Percentiles rank a stretch among this genome's conserved stretches.
Evolutionary conservation across 768 basidiomycete species (phyloP).

Genomic region (Naematelia aurantialba): DNA sequence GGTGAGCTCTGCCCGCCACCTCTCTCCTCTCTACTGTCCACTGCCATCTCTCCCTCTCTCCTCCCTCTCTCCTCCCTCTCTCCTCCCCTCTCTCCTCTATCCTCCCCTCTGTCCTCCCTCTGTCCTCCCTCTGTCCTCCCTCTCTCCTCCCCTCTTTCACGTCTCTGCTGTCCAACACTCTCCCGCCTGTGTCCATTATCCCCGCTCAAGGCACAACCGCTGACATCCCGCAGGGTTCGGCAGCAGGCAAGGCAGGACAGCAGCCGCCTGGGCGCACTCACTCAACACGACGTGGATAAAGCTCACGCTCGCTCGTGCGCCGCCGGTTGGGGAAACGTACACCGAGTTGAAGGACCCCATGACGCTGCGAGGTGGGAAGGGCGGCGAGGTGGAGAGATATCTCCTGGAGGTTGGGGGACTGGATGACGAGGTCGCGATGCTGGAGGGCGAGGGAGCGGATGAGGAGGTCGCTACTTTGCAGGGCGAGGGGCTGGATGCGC

Average conservation of each 20-base stretch:
- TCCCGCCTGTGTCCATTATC: no score
- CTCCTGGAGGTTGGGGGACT: conserved; percentile 21
- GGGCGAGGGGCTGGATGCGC: no score
- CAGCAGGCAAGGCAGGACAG: conserved; percentile 18
- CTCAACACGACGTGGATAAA: conserved; percentile 26
- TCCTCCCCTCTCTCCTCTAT: no score
- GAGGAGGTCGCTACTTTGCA: no score
- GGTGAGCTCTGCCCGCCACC: conserved; percentile 20
- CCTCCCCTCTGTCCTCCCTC: no score
- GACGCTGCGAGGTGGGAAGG: conserved; percentile 11
- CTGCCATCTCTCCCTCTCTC: no score
- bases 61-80: no score
- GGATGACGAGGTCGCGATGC: conserved; percentile 13
- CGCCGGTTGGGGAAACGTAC: conserved; percentile 1
- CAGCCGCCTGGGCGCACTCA: conserved; percentile 19
- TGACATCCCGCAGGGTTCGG: conserved; percentile 15
- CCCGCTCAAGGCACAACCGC: no score
- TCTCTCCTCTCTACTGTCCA: no score
- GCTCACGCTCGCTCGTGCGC: conserved; percentile 14
- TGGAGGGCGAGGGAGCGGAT: conserved; percentile 1
- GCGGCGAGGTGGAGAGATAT: conserved; percentile 23
- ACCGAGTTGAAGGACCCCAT: conserved; percentile 13
- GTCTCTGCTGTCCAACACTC: no score
- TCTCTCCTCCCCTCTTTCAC: no score
- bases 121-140: no score